These are phyloP conservation scores for Coprinopsis sp. DNA, from an alignment of 768 basidiomycete species.

Conservation along the genomic window DNA sequence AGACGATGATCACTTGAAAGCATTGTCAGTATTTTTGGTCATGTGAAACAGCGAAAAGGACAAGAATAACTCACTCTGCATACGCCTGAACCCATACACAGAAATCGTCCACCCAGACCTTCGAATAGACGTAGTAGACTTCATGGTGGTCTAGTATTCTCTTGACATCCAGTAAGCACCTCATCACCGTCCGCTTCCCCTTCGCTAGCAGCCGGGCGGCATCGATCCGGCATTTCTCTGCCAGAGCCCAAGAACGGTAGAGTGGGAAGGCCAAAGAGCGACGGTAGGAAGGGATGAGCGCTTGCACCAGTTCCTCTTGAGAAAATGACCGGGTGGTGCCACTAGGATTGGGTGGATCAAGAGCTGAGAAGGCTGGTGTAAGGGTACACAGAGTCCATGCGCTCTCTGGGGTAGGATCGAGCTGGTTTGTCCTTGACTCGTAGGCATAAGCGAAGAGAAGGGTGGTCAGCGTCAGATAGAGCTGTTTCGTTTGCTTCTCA, in stretches of 20 bases:
- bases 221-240: conserved; percentile 65
- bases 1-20: conserved; percentile 53
- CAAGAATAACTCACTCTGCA: conserved; percentile 51
- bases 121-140: conserved; percentile 84
- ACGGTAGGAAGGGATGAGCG: conserved; percentile 62
- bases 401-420: conserved; percentile 83
- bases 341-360: conserved; percentile 44
- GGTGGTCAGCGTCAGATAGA: conserved; percentile 67
- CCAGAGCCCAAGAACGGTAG: conserved; percentile 71
- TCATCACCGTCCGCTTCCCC: conserved; percentile 59
- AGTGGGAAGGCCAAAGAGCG: conserved; percentile 74
- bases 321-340: conserved; percentile 33
- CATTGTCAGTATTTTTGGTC: conserved; percentile 1
- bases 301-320: conserved; percentile 42
- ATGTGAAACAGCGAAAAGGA: not conserved
- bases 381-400: conserved; percentile 79
- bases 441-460: conserved; percentile 80
- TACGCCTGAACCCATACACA: conserved; percentile 73
- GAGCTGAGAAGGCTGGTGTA: conserved; percentile 75
- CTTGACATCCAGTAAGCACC: conserved; percentile 70
- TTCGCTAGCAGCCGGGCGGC: conserved; percentile 50
- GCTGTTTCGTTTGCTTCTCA: conserved; percentile 46
- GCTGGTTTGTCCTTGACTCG: conserved; percentile 71
- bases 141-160: conserved; percentile 75
- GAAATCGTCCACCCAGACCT: conserved; percentile 83